Evolutionary conservation across 208 protist species (phyloP), one percentile per base, ranked within the genome.

Genomic region (Crithidia acanthocephali): DNA sequence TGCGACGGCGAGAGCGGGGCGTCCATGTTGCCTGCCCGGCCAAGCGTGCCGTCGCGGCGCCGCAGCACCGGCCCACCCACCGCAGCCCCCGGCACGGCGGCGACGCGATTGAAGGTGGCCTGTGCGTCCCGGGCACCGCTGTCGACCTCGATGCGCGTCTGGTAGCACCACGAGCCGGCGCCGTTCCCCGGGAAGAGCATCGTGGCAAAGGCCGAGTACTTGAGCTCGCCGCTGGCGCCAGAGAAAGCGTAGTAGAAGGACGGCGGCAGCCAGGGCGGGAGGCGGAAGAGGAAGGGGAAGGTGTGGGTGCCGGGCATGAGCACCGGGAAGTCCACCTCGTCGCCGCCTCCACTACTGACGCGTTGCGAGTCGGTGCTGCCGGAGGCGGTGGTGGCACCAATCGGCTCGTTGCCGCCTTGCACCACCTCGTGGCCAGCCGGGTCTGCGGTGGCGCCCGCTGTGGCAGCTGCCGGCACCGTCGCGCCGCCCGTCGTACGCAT

Each of bases 251-350:
- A 90, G 76, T 87, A 90, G 28, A 87, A 79, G n/a, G 85, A 90
- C 13, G 85, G 85, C 40, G 85, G 85, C 59, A 87, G 71, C 82
- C 85, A 90, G 32, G 85, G 81, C 8, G 85, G 85, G 9, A 90
- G 72, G 47, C 78, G 82, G 52, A 90, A 87, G 42, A 44, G 10
- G 50, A 90, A 90, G 35, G 85, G 85, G 57, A 85, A 90, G n/a
- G 68, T 68, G 67, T 90, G 79, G 18, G 76, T 71, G 15, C 85
- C 85, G 2, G 81, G 81, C 59, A 77, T 72, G 33, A 90, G 77
- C 28, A 79, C 68, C 11, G 55, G 75, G 37, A 76, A 61, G 59
- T 76, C 42, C n/a, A 74, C 64, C 35, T 60, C 72, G 32, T 60
- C 22, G 48, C 52, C 30, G 0, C 40, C 51, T n/a, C n/a, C n/a